A percentile compares a stretch with the other conserved stretches of the same genome.
phyloP scores from a whole-genome alignment of 1,139 yeast species.

The Tardiomyces depauwii region DNA sequence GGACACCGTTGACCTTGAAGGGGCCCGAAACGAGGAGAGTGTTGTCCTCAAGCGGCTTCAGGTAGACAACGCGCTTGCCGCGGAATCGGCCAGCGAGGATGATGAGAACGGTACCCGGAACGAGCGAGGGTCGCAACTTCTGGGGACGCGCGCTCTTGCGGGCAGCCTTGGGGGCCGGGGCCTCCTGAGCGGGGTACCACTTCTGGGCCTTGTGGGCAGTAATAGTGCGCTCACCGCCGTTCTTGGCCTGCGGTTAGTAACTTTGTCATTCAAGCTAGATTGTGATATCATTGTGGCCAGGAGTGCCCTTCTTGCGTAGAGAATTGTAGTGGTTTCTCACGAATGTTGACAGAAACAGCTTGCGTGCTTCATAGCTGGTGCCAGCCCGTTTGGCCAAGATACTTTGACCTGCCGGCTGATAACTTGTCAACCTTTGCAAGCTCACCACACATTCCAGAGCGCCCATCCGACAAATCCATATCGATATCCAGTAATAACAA shows the following conservation, averaged over 20 bases:
- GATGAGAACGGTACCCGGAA: constrained; percentile 97
- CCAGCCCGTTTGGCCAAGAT: too few species aligned
- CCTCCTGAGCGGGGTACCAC: constrained; percentile 89
- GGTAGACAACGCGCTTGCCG: constrained; percentile 99
- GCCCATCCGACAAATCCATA: too few species aligned
- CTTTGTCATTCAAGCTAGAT: too few species aligned
- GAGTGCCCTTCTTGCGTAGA: too few species aligned
- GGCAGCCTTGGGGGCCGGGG: constrained; percentile 54
- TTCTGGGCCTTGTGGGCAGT: constrained; percentile 57
- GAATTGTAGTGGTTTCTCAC: too few species aligned
- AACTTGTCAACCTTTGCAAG: too few species aligned
- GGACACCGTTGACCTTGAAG: constrained; percentile 99
- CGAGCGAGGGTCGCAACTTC: constrained; percentile 92
- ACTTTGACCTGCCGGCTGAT: too few species aligned
- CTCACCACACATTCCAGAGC: too few species aligned
- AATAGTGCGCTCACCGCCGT: constrained; percentile 23
- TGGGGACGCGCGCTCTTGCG: constrained; percentile 84
- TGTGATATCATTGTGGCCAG: too few species aligned
- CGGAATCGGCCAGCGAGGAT: constrained; percentile 99
- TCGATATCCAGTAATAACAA: too few species aligned
- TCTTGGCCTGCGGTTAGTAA: constrained; percentile 13
- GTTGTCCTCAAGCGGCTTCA: constrained; percentile 97
- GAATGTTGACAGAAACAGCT: too few species aligned
- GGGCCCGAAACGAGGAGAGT: constrained; percentile 98
- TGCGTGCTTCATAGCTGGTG: too few species aligned